Conservation (phyloP, 2,329 filamentous ascomycete genomes). For the Boeremia exigua region DNA sequence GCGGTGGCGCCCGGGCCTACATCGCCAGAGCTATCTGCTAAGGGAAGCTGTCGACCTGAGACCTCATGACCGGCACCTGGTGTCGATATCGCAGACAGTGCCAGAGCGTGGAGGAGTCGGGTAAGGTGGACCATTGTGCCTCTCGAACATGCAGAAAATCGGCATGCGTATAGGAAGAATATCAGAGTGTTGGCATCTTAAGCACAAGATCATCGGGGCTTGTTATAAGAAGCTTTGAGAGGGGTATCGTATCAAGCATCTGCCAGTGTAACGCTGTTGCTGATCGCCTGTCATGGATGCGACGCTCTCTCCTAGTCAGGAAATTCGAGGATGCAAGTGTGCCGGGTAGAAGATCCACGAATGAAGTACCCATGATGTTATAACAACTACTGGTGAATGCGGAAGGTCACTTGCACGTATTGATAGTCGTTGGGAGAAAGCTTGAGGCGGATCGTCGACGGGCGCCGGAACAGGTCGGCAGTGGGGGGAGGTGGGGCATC, state of each 20-base stretch:
- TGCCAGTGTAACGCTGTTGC: neutral
- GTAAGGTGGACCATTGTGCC: neutral
- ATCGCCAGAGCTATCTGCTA: neutral
- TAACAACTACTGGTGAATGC: neutral
- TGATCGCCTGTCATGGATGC: neutral
- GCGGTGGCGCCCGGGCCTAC: slow-evolving; percentile 1
- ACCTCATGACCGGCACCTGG: neutral
- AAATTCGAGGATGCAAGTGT: neutral
- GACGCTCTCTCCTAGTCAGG: neutral
- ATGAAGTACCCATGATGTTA: neutral
- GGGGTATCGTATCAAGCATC: neutral
- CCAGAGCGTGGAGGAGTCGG: neutral
- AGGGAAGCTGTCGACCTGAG: neutral
- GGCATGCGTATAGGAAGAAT: neutral
- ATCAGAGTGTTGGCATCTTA: neutral
- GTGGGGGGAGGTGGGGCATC: neutral
- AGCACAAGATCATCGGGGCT: neutral
- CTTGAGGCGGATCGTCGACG: neutral
- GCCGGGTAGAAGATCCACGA: neutral
- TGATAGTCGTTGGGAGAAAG: neutral
- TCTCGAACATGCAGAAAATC: too few relatives aligned
- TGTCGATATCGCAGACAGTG: neutral
- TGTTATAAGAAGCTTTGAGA: neutral
- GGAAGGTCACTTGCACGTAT: neutral
- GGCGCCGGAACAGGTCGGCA: neutral